A percentile compares a stretch with the other conserved stretches of the same genome.
Evolutionary conservation across 1,284 basidiomycete genomes (phyloP).

Genomic region (Tremellales sp.): DNA sequence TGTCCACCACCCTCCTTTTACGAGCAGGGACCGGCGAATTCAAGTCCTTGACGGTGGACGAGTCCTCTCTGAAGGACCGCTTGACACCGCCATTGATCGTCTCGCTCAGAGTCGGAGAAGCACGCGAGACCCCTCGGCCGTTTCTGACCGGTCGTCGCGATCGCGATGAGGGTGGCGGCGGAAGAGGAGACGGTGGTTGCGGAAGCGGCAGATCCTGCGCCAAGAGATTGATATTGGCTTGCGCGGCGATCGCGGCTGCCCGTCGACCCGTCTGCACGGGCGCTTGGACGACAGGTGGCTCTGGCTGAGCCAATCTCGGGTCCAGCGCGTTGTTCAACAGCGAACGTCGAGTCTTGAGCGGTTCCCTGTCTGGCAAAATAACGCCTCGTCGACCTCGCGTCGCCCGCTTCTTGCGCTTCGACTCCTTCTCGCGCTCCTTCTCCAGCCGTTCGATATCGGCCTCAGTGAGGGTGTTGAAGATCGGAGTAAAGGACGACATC

Average conservation of each 20-base stretch:
- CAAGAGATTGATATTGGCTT: conserved; percentile 50
- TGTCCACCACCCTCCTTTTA: neutral
- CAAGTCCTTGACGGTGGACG: neutral
- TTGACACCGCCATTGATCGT: neutral
- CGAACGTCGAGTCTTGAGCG: conserved; percentile 84
- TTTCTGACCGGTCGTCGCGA: conserved; percentile 8
- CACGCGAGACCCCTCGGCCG: conserved; percentile 14
- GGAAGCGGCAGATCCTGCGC: conserved; percentile 48
- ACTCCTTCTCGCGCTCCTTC: conserved; percentile 88
- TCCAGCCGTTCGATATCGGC: conserved; percentile 85
- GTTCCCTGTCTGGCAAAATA: conserved; percentile 86
- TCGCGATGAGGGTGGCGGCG: conserved; percentile 25
- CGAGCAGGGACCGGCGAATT: neutral
- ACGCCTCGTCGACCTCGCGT: conserved; percentile 86
- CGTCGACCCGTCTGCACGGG: conserved; percentile 58
- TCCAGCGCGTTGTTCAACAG: conserved; percentile 55
- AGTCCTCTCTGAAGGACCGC: neutral
- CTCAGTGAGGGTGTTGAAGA: conserved; percentile 81
- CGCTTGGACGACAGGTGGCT: conserved; percentile 19
- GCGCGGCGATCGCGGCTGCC: conserved; percentile 79
- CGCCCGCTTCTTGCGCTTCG: conserved; percentile 72
- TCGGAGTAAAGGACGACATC: conserved; percentile 70
- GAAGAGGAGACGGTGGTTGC: conserved; percentile 51
- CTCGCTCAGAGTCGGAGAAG: conserved; percentile 19
- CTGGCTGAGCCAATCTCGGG: conserved; percentile 27